A percentile compares a stretch with the other conserved stretches of the same genome.
Conservation (phyloP, 768 basidiomycete genomes). For the Mrakia frigida region DNA sequence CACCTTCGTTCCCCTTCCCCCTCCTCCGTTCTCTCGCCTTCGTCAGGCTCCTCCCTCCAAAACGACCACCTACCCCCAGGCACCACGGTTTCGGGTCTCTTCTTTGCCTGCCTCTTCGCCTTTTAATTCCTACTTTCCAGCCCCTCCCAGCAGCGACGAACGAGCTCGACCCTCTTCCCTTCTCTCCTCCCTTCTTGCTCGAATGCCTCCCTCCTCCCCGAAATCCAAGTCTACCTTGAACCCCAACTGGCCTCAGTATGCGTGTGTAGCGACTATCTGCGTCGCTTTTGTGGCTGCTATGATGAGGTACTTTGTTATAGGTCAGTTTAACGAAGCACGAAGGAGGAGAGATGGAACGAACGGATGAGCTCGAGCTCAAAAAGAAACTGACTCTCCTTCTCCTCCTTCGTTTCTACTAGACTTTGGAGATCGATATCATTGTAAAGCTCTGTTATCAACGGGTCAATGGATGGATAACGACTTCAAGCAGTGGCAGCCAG, state of each 20-base stretch:
- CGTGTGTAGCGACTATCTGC: conserved; percentile 41
- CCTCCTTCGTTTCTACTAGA: conserved; percentile 49
- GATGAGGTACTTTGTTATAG: conserved; percentile 43
- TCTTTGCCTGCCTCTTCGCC: background rate
- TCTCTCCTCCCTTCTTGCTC: background rate
- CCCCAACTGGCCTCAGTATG: conserved; percentile 45
- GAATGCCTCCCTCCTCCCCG: conserved; percentile 16
- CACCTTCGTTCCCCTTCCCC: background rate
- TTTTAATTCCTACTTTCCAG: background rate
- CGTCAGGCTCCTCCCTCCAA: background rate
- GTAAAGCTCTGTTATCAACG: conserved; percentile 61
- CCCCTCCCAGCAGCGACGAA: background rate
- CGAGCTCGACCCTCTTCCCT: background rate
- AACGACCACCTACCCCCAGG: background rate
- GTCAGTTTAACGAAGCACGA: conserved; percentile 35
- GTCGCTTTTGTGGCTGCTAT: conserved; percentile 42
- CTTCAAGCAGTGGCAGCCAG: conserved; percentile 77
- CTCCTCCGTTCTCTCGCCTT: background rate
- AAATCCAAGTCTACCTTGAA: conserved; percentile 35
- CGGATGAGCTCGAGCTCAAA: background rate
- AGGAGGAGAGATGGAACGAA: background rate
- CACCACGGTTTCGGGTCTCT: background rate
- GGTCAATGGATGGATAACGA: conserved; percentile 72
- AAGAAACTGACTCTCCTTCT: too few species aligned
- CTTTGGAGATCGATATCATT: conserved; percentile 65